Percentiles rank a stretch among this genome's conserved stretches.
Conservation (phyloP, 75 land plant species). For the Adiantum capillusveneris region DNA sequence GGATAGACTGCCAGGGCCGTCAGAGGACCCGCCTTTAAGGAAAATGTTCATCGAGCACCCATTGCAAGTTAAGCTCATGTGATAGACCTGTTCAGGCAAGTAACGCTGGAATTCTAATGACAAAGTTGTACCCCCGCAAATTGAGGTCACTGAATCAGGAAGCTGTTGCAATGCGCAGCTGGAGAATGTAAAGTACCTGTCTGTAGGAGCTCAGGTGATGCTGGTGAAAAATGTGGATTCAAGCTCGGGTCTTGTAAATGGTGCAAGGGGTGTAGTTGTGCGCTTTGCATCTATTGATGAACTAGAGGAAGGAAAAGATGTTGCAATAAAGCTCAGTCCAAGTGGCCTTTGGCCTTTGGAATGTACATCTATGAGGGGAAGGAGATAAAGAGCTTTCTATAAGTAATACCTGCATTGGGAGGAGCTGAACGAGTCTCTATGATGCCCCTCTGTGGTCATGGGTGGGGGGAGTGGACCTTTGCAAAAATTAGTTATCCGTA, state of each 20-base stretch:
- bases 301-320: constrained; percentile 6
- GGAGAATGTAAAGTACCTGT: constrained; percentile 32
- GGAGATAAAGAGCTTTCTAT: too few relatives aligned
- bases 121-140: constrained; percentile 47
- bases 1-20: constrained; percentile 36
- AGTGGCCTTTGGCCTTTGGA: constrained; percentile 40
- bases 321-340: constrained; percentile 8
- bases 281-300: constrained; percentile 27
- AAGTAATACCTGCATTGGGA: too few relatives aligned
- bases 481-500: too few relatives aligned
- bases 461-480: too few relatives aligned
- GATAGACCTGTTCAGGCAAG: constrained; percentile 6
- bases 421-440: too few relatives aligned
- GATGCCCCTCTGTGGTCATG: too few relatives aligned
- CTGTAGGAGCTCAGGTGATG: constrained; percentile 71
- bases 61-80: constrained; percentile 23
- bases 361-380: too few relatives aligned
- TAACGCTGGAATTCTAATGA: constrained; percentile 12
- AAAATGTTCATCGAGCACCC: constrained; percentile 9
- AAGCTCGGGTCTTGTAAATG: constrained; percentile 52
- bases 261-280: constrained; percentile 48
- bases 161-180: constrained; percentile 26
- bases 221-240: constrained; percentile 46
- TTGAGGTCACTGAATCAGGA: constrained; percentile 21
- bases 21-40: constrained; percentile 7